phyloP scores from a whole-genome alignment of 208 protist species.

The Trypanosomatidae sp. region DNA sequence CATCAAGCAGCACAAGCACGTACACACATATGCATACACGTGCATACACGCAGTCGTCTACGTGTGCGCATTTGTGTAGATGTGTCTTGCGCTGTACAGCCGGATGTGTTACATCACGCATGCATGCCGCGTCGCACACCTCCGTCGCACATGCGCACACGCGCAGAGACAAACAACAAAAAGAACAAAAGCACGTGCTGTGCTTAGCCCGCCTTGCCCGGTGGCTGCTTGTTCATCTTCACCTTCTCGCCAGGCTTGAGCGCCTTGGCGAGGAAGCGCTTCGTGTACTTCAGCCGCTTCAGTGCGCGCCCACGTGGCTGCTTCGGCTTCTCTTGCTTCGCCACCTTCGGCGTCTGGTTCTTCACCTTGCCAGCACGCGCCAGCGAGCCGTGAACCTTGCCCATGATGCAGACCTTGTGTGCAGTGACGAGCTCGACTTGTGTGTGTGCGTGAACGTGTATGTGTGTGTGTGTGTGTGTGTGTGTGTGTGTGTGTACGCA shows the following conservation, averaged over 20 bases:
- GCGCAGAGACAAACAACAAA: not conserved
- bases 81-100: conserved; percentile 3
- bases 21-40: too few relatives aligned
- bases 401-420: conserved; percentile 66
- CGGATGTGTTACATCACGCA: not conserved
- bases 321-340: conserved; percentile 93
- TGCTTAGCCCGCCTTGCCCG: conserved; percentile 79
- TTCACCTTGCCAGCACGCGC: conserved; percentile 98
- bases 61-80: too few relatives aligned
- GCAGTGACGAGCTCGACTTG: too few relatives aligned
- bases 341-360: conserved; percentile 96
- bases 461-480: too few relatives aligned
- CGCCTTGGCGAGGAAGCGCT: conserved; percentile 92
- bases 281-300: conserved; percentile 96
- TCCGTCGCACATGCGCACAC: not conserved
- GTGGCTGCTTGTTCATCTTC: conserved; percentile 88
- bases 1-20: too few relatives aligned
- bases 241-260: conserved; percentile 89
- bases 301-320: conserved; percentile 91
- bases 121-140: not conserved
- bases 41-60: too few relatives aligned
- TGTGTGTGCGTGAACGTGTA: too few relatives aligned
- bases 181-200: conserved; percentile 1
- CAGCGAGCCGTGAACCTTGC: conserved; percentile 98
- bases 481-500: too few relatives aligned